Base-by-base conservation (phyloP, 2,329 filamentous ascomycete species). In the Mycosphaerella arachidis region DNA sequence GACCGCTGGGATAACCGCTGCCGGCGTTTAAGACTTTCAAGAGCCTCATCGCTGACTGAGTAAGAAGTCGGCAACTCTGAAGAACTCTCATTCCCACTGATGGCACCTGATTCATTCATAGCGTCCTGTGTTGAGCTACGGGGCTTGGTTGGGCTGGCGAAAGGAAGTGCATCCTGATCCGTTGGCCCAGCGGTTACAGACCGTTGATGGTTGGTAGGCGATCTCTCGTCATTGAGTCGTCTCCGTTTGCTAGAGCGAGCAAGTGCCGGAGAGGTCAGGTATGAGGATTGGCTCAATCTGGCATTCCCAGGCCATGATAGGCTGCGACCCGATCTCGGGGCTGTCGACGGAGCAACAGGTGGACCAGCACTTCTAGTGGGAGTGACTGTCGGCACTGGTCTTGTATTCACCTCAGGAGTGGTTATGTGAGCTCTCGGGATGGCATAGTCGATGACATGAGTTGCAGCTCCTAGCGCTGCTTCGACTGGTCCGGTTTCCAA, bases 41-140 rank as follows among this genome's bases (percentile, higher is more conserved):
- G 66, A 5, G 68, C 66, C 7, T 65, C 57, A 43, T 72, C 67
- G 35, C 69, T 72, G 24, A 74, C 58, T 6, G 71, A 72, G 48
- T 74, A 75, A 2, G 72, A 70, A 8, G 68, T 72, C 1, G 73
- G 73, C 12, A 75, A 55, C 58, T 75, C 69, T 4, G 71, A 73
- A 9, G 67, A 70, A 3, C 57, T 62, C 3, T 68, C 66, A 37
- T 63, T 56, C 9, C 53, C 58, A 20, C 18, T 40, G 6, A 45
- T 46, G 6, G 60, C 63, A 16, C 48, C 57, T 31, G 54, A n/a
- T 43, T 18, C n/a, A n/a, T n/a, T 16, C 8, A 43, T 18, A 43
- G 3, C 13, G 40, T 16, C 40, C 8, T 43, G 13, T 18, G 40
- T n/a, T 8, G 40, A 43, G 4, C 7, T 43, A 43, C 40, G 16